phyloP scores from a whole-genome alignment of 805 yeast genomes.

The Teunomyces kruisii region DNA sequence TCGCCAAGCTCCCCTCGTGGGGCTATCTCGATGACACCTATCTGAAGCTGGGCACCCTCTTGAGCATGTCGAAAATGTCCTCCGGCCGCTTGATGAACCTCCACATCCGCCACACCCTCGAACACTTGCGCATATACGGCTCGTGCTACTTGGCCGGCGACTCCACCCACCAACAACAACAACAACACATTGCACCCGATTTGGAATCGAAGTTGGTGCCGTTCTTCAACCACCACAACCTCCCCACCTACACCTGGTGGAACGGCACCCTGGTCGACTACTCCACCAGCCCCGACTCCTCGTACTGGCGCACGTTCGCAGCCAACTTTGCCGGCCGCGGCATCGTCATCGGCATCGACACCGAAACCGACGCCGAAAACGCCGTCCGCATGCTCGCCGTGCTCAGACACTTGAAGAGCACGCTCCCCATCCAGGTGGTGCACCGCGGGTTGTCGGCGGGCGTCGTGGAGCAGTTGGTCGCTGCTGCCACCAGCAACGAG shows the following conservation, averaged over 20 bases:
- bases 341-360: constrained; percentile 8
- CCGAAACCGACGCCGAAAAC: background rate
- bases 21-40: background rate
- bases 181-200: no score
- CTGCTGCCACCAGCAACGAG: constrained; percentile 1
- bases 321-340: constrained; percentile 8
- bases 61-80: background rate
- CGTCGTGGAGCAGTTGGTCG: constrained; percentile 5
- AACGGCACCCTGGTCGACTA: background rate
- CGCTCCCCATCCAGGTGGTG: constrained; percentile 13
- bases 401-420: constrained; percentile 7
- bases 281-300: background rate
- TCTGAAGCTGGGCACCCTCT: no score
- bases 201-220: background rate
- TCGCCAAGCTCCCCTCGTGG: constrained; percentile 1
- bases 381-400: constrained; percentile 7
- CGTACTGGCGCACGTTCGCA: constrained; percentile 1
- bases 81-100: background rate
- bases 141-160: background rate
- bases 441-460: background rate
- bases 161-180: no score
- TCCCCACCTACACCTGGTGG: constrained; percentile 2
- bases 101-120: background rate
- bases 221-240: background rate
- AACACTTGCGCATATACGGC: background rate